Percentiles rank a stretch among this genome's conserved stretches.
Evolutionary conservation across 2,329 filamentous ascomycete species (phyloP).

Genomic region (Sarocladium oryzae): DNA sequence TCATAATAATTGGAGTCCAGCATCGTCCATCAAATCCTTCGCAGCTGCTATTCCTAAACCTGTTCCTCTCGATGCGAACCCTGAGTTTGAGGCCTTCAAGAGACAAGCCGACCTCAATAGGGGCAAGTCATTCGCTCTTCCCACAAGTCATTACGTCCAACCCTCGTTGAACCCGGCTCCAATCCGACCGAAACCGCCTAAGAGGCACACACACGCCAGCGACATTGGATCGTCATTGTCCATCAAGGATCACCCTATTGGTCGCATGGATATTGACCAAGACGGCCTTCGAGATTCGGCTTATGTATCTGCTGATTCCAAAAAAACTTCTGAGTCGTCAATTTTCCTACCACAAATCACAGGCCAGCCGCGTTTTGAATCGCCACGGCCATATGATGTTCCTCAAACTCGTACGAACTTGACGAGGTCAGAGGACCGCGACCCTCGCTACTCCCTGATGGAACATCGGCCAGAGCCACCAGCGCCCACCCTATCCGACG

Average conservation of each 20-base stretch:
- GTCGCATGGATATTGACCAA: slow-evolving; percentile 37
- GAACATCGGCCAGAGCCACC: slow-evolving; percentile 38
- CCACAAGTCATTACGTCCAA: slow-evolving; percentile 38
- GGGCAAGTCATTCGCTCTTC: slow-evolving; percentile 38
- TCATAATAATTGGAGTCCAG: slow-evolving; percentile 69
- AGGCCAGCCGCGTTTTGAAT: slow-evolving; percentile 37
- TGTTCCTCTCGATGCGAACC: slow-evolving; percentile 66
- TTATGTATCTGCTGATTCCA: slow-evolving; percentile 48
- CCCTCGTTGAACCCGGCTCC: slow-evolving; percentile 22
- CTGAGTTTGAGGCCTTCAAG: slow-evolving; percentile 75
- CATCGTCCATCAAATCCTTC: slow-evolving; percentile 65
- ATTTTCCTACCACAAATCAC: slow-evolving; percentile 33
- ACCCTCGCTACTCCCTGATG: slow-evolving; percentile 49
- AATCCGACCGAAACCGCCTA: slow-evolving; percentile 35
- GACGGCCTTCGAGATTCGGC: slow-evolving; percentile 46
- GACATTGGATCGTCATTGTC: slow-evolving; percentile 32
- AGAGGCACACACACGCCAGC: slow-evolving; percentile 43
- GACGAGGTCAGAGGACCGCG: slow-evolving; percentile 41
- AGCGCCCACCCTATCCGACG: slow-evolving; percentile 18
- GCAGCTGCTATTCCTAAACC: slow-evolving; percentile 61
- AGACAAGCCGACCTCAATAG: slow-evolving; percentile 63
- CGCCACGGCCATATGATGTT: slow-evolving; percentile 25
- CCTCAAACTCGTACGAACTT: slow-evolving; percentile 21
- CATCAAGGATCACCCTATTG: slow-evolving; percentile 18
- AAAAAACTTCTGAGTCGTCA: slow-evolving; percentile 45